Base-by-base conservation (phyloP, 2,329 filamentous ascomycete genomes). In the Cytospora schulzeri region DNA sequence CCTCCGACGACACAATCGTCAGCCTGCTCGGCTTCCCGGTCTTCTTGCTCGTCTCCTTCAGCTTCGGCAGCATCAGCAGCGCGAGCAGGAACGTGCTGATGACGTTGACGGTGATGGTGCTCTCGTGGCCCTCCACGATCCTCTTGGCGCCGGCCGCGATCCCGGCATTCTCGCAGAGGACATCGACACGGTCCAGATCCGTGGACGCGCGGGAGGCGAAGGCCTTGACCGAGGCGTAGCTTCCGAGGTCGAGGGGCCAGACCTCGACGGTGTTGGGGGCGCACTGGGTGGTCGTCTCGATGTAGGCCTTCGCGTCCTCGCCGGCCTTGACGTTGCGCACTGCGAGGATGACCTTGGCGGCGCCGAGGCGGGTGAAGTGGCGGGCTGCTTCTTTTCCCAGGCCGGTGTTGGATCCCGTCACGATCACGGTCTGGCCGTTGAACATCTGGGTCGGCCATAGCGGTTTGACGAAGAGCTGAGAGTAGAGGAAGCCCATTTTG, bases 101-200 rank as follows among this genome's bases (percentile, higher is more conserved):
- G n/a, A 66, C 61, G 48, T 66, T 64, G 26, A 64, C 80, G 26
- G 76, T 80, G 65, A 87, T 71, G 1, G 76, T 81, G 28, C 69
- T 75, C 69, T 88, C 85, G 45, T 82, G 78, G 2, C 77, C 81
- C 58, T 83, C 81, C 28, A 58, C 59, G 6, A 59, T 22, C 0
- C 71, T 75, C 64, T 77, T 84, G 0, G 74, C 69, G 1, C 15
- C 19, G 0, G 78, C 80, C 12, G 76, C 72, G 6, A 86, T 71
- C 0, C 81, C 76, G 0, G 76, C 76, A 41, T 78, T 85, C 35
- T 77, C 75, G 4, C 83, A 71, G 0, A 79, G 76, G 4, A 73
- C 77, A 63, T 85, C 81, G 9, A 85, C 67, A 11, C 77, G 76
- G 0, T 72, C 60, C 4, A 84, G 71, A 1, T 71, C 63, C 2